These are phyloP conservation scores for Articulospora tetracladia DNA, from an alignment of 495 filamentous ascomycete species.

Conservation along the genomic window DNA sequence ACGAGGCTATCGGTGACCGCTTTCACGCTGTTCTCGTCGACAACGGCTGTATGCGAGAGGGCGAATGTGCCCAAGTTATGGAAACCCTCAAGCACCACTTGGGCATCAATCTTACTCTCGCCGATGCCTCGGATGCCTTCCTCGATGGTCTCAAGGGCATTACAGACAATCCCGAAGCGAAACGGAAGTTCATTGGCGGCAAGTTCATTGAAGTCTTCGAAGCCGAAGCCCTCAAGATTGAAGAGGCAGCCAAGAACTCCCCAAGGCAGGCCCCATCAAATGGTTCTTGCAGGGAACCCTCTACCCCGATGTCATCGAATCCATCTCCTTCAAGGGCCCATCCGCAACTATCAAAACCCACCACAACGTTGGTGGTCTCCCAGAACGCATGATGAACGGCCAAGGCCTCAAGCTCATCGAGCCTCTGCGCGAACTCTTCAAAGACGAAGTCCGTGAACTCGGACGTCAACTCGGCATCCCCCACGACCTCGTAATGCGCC, in stretches of 20 bases:
- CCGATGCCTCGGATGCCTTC: constrained; percentile 77
- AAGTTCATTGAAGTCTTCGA: constrained; percentile 85
- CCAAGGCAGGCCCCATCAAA: constrained; percentile 64
- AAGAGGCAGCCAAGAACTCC: constrained; percentile 58
- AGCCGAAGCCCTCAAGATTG: constrained; percentile 71
- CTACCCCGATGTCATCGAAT: constrained; percentile 79
- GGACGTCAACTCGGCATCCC: constrained; percentile 74
- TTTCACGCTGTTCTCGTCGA: constrained; percentile 89
- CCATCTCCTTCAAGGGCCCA: constrained; percentile 78
- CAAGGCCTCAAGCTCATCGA: constrained; percentile 64
- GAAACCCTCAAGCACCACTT: constrained; percentile 70
- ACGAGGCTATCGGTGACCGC: constrained; percentile 75
- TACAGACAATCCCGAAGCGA: constrained; percentile 75
- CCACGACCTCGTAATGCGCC: constrained; percentile 74
- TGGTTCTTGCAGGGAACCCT: constrained; percentile 86
- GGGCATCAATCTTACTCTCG: constrained; percentile 85
- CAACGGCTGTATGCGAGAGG: constrained; percentile 81
- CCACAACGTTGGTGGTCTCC: constrained; percentile 80
- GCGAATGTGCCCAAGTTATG: constrained; percentile 79
- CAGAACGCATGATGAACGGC: constrained; percentile 47
- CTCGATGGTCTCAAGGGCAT: constrained; percentile 70
- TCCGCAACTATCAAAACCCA: constrained; percentile 77
- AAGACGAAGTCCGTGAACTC: constrained; percentile 79
- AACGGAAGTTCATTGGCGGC: constrained; percentile 88
- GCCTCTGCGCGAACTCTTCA: constrained; percentile 73